These are phyloP conservation scores for Ogataea wickerhamii DNA, from an alignment of 805 yeast species.

Conservation along the genomic window DNA sequence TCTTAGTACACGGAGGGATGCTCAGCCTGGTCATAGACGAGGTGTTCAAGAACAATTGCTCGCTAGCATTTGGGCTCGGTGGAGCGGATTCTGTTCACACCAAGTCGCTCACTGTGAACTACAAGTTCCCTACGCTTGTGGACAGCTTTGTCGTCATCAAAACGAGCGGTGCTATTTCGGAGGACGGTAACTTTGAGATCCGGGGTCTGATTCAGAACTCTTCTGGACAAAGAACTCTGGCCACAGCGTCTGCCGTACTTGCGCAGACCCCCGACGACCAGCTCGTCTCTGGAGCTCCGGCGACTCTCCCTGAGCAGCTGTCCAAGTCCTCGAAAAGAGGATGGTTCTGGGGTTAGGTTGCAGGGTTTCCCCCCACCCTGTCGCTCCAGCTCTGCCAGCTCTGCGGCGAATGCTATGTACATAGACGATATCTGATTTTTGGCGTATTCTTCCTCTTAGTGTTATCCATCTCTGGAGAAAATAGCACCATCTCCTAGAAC, in stretches of 20 bases:
- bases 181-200: conserved; percentile 38
- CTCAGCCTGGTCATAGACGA: conserved; percentile 79
- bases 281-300: not conserved
- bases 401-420: too few species aligned
- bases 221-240: conserved; percentile 48
- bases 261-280: conserved; percentile 8
- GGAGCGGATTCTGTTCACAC: conserved; percentile 42
- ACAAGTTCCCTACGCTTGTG: conserved; percentile 72
- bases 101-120: conserved; percentile 45
- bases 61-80: conserved; percentile 26
- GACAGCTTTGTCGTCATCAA: conserved; percentile 70
- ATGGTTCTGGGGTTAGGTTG: conserved; percentile 18
- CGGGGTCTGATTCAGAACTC: conserved; percentile 52
- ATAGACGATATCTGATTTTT: too few species aligned
- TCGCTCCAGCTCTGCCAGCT: too few species aligned
- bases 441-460: not conserved
- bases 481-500: conserved; percentile 35
- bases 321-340: conserved; percentile 2
- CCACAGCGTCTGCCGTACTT: conserved; percentile 52
- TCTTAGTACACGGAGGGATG: conserved; percentile 85
- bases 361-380: too few species aligned
- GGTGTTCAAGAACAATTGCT: conserved; percentile 44
- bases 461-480: too few species aligned
- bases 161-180: conserved; percentile 36
- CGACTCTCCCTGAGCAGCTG: conserved; percentile 1